Base-by-base conservation (phyloP, 192 early-diverging fungal genomes). In the Mortierella hygrophila region DNA sequence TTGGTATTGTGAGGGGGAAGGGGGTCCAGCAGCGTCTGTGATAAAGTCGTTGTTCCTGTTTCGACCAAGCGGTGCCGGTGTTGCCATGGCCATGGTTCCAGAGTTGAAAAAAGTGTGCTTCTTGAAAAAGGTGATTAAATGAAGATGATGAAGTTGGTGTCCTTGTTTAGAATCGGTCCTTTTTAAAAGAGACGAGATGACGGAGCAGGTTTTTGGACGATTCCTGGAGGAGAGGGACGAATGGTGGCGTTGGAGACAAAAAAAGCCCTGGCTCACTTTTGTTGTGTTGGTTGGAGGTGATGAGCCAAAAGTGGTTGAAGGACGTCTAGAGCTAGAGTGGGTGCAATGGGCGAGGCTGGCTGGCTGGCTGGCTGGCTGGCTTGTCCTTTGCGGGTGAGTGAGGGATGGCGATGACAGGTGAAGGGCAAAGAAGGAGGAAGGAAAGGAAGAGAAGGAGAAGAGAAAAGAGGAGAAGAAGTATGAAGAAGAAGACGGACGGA, bases 61-160 rank as follows among this genome's bases (percentile, higher is more conserved):
- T 32, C 44, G 78, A 26, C 26, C 54, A n/a, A 76, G 26, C 21
- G 82, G 65, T 57, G 76, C 82, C 1, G 76, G 72, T 7, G 76
- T 83, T 18, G 81, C 75, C 81, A 82, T 82, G 11, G 81, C 71
- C 80, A 82, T 82, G 7, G 47, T 37, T 18, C 9, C 49, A 52
- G 20, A 52, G 18, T 21, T 21, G 49, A 16, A 18, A 52, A 21
- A 52, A 6, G 49, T 52, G 49, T 18, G 15, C 21, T 72, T 23
- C 26, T 42, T 54, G 6, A 15, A 35, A 26, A 38, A 8, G 23
- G 18, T 16, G 5, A 18, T 38, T 29, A n/a, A 23, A 46, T 72
- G 26, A 26, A 26, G 37, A 41, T 21, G 16, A 72, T 37, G 18
- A 72, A 4, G 21, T 23, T 42, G 37, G 21, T 42, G 71, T 46